These are phyloP conservation scores for Candida silvicultrix DNA, from an alignment of 805 yeast species.

Conservation along the genomic window DNA sequence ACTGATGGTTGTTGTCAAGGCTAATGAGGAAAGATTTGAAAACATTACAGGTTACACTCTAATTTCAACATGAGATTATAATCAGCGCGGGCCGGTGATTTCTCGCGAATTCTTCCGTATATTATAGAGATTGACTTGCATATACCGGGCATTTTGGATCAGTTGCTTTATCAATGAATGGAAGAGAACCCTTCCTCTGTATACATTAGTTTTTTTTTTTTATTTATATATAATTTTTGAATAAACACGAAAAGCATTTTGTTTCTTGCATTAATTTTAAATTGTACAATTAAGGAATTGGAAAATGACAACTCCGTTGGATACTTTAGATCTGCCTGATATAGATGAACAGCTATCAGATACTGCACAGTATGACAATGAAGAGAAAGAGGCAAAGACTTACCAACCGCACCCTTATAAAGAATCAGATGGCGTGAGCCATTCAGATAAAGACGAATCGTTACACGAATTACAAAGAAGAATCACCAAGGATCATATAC, in stretches of 20 bases:
- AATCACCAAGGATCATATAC: slow-evolving; percentile 3
- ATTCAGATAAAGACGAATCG: background rate
- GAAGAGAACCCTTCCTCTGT: background rate
- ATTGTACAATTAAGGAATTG: too few species aligned
- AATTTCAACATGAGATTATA: slow-evolving; percentile 23
- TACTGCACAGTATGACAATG: slow-evolving; percentile 1
- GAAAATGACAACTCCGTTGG: slow-evolving; percentile 5
- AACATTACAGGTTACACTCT: slow-evolving; percentile 71
- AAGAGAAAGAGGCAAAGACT: background rate
- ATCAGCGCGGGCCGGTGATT: background rate
- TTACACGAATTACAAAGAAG: background rate
- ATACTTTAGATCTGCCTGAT: slow-evolving; percentile 9
- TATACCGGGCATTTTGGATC: background rate
- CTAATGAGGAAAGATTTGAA: slow-evolving; percentile 67
- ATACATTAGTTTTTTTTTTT: background rate
- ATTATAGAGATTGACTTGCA: background rate
- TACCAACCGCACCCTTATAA: background rate
- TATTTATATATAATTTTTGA: too few species aligned
- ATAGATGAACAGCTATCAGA: slow-evolving; percentile 9
- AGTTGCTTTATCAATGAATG: background rate
- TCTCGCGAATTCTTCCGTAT: background rate
- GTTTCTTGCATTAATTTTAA: too few species aligned
- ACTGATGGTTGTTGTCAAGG: slow-evolving; percentile 48
- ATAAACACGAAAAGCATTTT: too few species aligned
- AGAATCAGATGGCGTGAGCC: background rate